Evolutionary conservation across 140 eudicot species (phyloP).

Genomic region (Ambrosia hybrid): DNA sequence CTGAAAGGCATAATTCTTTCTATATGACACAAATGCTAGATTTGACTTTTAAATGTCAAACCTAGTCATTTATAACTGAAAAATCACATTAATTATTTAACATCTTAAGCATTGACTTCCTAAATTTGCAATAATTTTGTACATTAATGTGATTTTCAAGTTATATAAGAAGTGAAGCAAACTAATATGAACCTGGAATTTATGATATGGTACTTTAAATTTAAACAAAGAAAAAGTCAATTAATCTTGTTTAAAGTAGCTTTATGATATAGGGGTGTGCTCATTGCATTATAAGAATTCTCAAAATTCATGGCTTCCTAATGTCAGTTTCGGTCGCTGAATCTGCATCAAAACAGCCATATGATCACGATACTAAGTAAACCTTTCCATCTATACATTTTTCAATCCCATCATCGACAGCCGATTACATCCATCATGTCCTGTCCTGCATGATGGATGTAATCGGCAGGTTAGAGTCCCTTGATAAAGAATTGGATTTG

Average conservation of each 20-base stretch:
- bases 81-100: no score
- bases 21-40: no score
- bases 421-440: constrained; percentile 66
- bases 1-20: no score
- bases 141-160: neutral
- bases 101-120: neutral
- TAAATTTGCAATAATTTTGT: neutral
- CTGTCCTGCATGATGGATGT: no score
- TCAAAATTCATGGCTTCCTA: no score
- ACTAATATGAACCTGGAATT: neutral
- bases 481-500: constrained; percentile 41
- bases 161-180: neutral
- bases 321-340: no score
- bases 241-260: constrained; percentile 93
- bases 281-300: no score
- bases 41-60: no score
- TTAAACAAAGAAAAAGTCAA: neutral
- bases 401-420: constrained; percentile 44
- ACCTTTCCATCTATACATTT: constrained; percentile 42
- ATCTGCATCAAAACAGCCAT: constrained; percentile 25
- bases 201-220: neutral
- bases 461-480: no score
- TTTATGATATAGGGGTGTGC: constrained; percentile 80
- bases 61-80: no score
- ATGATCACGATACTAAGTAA: constrained; percentile 12